A percentile compares a stretch with the other conserved stretches of the same genome.
phyloP scores from a whole-genome alignment of 2,329 filamentous ascomycete genomes.

The Monilinia aucupariae region DNA sequence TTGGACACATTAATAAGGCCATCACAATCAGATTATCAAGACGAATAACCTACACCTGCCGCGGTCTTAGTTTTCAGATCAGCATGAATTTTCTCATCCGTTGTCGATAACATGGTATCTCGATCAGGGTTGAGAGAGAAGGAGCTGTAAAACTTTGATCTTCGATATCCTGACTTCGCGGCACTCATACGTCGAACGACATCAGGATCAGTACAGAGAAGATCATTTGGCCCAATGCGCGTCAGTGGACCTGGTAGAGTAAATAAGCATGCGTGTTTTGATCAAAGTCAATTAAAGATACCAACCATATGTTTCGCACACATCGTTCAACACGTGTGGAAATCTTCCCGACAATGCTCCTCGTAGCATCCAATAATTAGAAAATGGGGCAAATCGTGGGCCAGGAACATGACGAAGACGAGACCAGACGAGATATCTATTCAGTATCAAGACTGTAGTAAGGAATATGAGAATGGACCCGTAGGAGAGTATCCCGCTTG shows the following conservation, averaged over 20 bases:
- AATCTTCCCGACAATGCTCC: not conserved
- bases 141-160: constrained; percentile 37
- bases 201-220: constrained; percentile 24
- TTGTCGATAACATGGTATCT: constrained; percentile 48
- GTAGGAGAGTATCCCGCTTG: not conserved
- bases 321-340: not conserved
- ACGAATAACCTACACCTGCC: constrained; percentile 38
- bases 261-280: not conserved
- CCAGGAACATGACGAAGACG: not conserved
- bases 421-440: not conserved
- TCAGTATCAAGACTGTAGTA: not conserved
- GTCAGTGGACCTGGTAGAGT: constrained; percentile 20
- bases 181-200: constrained; percentile 24
- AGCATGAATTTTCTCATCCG: constrained; percentile 39
- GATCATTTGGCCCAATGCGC: constrained; percentile 23
- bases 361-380: not conserved
- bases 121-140: constrained; percentile 49
- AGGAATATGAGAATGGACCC: not conserved
- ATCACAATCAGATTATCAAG: no score
- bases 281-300: not conserved
- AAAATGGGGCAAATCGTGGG: not conserved
- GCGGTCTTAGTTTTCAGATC: constrained; percentile 45
- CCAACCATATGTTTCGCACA: not conserved
- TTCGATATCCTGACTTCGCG: constrained; percentile 25
- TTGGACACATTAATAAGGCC: not conserved